phyloP scores from a whole-genome alignment of 129 eudicot genomes.

The Flaveria trinervia region DNA sequence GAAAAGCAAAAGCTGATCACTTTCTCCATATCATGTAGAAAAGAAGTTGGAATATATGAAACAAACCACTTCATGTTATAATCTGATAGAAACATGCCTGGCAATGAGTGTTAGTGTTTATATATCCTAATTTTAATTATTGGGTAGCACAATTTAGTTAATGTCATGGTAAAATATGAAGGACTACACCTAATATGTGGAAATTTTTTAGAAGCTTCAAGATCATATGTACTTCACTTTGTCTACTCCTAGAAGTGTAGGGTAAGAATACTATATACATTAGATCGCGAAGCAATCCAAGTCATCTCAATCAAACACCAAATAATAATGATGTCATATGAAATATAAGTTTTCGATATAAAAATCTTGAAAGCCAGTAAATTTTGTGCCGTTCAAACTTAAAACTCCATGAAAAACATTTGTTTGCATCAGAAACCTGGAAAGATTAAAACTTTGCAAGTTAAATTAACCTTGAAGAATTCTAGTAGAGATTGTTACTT shows the following conservation, averaged over 20 bases:
- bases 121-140: conserved; percentile 13
- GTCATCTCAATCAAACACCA: no score
- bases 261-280: no score
- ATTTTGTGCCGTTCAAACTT: background rate
- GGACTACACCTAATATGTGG: background rate
- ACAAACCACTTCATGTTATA: conserved; percentile 37
- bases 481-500: background rate
- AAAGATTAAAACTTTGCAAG: background rate
- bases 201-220: background rate
- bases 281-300: no score
- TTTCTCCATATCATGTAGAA: conserved; percentile 36
- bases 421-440: background rate
- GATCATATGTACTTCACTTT: no score
- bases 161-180: background rate
- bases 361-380: background rate
- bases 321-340: no score
- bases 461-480: background rate
- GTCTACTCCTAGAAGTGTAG: no score
- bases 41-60: conserved; percentile 49
- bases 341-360: background rate
- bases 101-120: conserved; percentile 18
- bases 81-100: conserved; percentile 36
- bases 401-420: background rate
- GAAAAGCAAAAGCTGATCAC: conserved; percentile 41
- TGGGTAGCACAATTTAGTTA: background rate